Conservation (phyloP, 2,329 filamentous ascomycete genomes). For the Aspergillus oerlinghausenensis region DNA sequence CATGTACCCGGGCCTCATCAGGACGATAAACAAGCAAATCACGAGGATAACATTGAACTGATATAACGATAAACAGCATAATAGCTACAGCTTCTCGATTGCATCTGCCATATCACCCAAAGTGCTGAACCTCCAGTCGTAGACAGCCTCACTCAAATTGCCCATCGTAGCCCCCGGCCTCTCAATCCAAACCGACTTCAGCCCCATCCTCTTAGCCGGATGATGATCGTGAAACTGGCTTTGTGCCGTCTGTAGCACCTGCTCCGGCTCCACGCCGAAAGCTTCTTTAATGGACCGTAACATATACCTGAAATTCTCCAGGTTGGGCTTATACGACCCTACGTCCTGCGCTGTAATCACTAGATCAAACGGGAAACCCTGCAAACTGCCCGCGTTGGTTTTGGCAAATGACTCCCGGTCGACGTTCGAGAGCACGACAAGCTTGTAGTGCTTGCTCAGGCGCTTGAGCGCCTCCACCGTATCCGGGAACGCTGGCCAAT, state of each 20-base stretch:
- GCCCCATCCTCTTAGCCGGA: constrained; percentile 56
- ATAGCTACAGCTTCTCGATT: constrained; percentile 1
- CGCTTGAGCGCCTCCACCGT: constrained; percentile 50
- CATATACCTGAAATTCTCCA: constrained; percentile 63
- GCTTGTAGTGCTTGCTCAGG: constrained; percentile 48
- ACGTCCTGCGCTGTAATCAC: constrained; percentile 68
- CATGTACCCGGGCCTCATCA: not conserved
- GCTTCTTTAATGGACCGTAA: constrained; percentile 51
- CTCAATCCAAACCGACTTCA: constrained; percentile 63
- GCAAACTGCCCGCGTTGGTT: constrained; percentile 47
- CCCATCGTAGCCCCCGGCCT: constrained; percentile 39
- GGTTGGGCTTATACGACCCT: constrained; percentile 65
- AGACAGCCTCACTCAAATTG: constrained; percentile 38
- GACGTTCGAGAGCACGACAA: constrained; percentile 56
- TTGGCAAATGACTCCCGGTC: constrained; percentile 49
- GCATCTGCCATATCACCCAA: constrained; percentile 59
- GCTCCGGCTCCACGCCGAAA: constrained; percentile 52
- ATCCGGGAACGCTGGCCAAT: constrained; percentile 56
- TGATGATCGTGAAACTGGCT: constrained; percentile 64
- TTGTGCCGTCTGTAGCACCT: constrained; percentile 65
- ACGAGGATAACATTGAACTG: not conserved
- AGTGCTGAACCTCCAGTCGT: constrained; percentile 56
- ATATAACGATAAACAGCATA: not conserved
- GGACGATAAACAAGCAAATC: too few relatives aligned
- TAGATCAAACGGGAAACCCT: constrained; percentile 53